A percentile compares a stretch with the other conserved stretches of the same genome.
These are phyloP conservation scores for Aspergillus mulundensis DNA, from an alignment of 495 filamentous ascomycete genomes.

Conservation along the genomic window DNA sequence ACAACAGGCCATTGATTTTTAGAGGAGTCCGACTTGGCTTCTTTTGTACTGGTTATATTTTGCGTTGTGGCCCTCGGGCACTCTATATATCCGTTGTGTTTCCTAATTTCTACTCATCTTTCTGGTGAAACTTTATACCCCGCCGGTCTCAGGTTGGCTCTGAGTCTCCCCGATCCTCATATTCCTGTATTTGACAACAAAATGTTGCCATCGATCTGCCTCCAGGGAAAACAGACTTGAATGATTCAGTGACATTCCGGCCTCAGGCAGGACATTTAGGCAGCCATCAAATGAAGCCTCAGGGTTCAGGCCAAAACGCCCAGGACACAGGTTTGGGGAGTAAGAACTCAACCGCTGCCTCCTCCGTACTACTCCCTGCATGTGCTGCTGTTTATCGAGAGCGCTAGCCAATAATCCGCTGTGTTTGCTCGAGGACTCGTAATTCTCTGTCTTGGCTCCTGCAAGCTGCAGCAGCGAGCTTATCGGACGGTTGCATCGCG, in stretches of 20 bases:
- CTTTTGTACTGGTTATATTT: not conserved
- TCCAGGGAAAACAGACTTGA: too few relatives aligned
- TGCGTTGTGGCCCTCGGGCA: not conserved
- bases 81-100: too few relatives aligned
- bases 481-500: constrained; percentile 1
- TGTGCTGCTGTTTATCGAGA: not conserved
- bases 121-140: too few relatives aligned
- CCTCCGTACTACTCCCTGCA: not conserved
- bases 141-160: too few relatives aligned
- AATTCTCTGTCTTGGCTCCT: constrained; percentile 3
- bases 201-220: too few relatives aligned
- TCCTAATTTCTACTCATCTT: too few relatives aligned
- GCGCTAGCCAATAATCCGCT: not conserved
- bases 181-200: too few relatives aligned
- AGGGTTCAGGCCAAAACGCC: not conserved
- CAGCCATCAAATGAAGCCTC: not conserved
- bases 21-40: not conserved
- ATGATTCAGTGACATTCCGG: not conserved
- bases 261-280: not conserved
- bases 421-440: not conserved
- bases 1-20: constrained; percentile 4
- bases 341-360: not conserved
- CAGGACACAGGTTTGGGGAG: not conserved
- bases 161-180: too few relatives aligned
- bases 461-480: not conserved